A percentile compares a stretch with the other conserved stretches of the same genome.
These are phyloP conservation scores for Colletotrichum sojae DNA, from an alignment of 2,329 filamentous ascomycete genomes.

Conservation along the genomic window DNA sequence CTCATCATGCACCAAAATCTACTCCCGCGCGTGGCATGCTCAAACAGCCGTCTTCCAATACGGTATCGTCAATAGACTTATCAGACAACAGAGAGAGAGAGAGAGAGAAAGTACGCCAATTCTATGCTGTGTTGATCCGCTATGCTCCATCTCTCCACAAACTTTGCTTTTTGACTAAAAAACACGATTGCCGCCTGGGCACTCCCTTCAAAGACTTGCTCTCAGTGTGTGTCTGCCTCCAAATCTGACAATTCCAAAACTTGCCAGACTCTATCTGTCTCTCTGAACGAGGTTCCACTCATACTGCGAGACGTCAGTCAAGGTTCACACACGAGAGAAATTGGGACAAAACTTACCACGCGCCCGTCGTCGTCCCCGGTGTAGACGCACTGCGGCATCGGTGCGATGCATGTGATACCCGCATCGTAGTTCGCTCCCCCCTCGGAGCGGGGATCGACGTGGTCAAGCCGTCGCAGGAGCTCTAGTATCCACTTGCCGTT, in stretches of 20 bases:
- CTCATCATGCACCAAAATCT: conserved; percentile 18
- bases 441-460: conserved; percentile 78
- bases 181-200: too few species aligned
- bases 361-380: conserved; percentile 94
- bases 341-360: conserved; percentile 72
- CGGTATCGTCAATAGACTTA: conserved; percentile 12
- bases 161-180: conserved; percentile 26
- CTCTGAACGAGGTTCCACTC: conserved; percentile 74
- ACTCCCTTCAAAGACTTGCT: too few species aligned
- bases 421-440: conserved; percentile 71
- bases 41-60: conserved; percentile 7
- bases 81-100: conserved; percentile 7
- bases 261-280: conserved; percentile 64
- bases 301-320: conserved; percentile 58
- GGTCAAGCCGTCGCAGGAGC: conserved; percentile 85
- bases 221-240: not conserved
- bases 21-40: conserved; percentile 14
- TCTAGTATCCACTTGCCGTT: conserved; percentile 81
- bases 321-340: not conserved
- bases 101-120: conserved; percentile 24
- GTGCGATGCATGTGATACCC: conserved; percentile 87
- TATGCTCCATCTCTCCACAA: conserved; percentile 41
- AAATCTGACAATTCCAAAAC: not conserved
- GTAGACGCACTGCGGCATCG: conserved; percentile 87
- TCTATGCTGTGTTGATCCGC: conserved; percentile 34